phyloP scores from a whole-genome alignment of 768 basidiomycete species.

The Termitomyces sp. region DNA sequence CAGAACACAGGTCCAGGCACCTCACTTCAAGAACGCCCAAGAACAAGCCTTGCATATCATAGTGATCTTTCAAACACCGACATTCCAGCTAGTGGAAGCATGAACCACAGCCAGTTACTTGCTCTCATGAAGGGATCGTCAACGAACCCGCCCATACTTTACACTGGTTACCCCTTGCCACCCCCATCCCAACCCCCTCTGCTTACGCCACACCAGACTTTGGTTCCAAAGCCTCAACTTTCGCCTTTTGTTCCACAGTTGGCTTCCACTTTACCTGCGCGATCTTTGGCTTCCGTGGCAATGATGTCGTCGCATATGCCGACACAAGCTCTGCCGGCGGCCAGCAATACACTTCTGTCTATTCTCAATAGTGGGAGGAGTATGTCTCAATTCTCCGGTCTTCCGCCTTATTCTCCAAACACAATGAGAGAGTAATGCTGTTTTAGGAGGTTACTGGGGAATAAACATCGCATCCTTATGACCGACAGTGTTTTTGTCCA shows the following conservation, averaged over 20 bases:
- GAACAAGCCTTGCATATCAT: slow-evolving; percentile 45
- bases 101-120: slow-evolving; percentile 53
- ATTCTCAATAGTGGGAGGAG: slow-evolving; percentile 18
- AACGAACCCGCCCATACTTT: background rate
- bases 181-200: background rate
- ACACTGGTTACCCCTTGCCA: background rate
- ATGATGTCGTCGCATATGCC: slow-evolving; percentile 3
- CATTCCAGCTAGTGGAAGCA: slow-evolving; percentile 38
- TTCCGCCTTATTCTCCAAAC: slow-evolving; percentile 6
- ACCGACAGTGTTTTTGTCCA: background rate
- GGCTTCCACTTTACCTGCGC: background rate
- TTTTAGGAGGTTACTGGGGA: background rate
- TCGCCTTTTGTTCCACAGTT: background rate
- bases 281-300: background rate
- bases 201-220: background rate
- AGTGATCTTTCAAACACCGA: slow-evolving; percentile 29
- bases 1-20: slow-evolving; percentile 10
- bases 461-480: background rate
- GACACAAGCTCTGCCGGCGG: slow-evolving; percentile 3
- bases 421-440: background rate
- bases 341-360: slow-evolving; percentile 17
- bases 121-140: slow-evolving; percentile 38
- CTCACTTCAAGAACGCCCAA: slow-evolving; percentile 44
- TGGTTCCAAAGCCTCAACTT: background rate
- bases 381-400: slow-evolving; percentile 7